Evolutionary conservation across 108 stramenopile species (phyloP), one percentile per base, ranked within the genome.

Genomic region (Nitzschia putrida): DNA sequence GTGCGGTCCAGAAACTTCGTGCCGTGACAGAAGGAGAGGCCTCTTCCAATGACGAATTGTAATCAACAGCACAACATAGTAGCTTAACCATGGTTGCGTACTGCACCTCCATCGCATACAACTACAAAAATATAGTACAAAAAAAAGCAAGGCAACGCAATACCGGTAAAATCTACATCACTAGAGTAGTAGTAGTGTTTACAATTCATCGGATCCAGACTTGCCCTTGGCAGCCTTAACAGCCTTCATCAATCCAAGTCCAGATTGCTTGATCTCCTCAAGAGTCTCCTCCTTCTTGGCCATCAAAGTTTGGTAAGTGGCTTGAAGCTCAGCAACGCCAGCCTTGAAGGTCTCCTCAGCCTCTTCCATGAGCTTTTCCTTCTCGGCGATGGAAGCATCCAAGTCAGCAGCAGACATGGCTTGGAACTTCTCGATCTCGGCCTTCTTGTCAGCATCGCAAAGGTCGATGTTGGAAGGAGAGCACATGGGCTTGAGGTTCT

Each of bases 211-310:
- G 45, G 73, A 85, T 10, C 55, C 72, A 38, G 61, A 42, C 63
- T 83, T 69, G 12, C 40, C 63, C 76, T 64, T 66, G 71, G 77
- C 61, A 69, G 76, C 77, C 85, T 86, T 88, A n/a, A 95, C 93
- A 53, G 88, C 61, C 88, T 95, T 95, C 90, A 92, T 88, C 54
- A 95, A 71, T 14, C 90, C 90, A 66, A 95, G 85, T 34, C 93
- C 93, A 51, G 89, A 78, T 38, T 68, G 76, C 88, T 95, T 95
- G 68, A 95, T 83, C 21, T 77, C 86, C 40, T 78, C 90, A 39
- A 89, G 73, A 23, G 69, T 80, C 50, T 66, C 86, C 26, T 92
- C 91, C 85, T 95, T 92, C 21, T 87, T 88, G 10, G 63, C 40
- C 69, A 60, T 76, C 43, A 89, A 65, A 29, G 70, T 58, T 53